Percentiles rank a stretch among this genome's conserved stretches.
phyloP scores from a whole-genome alignment of 352 stramenopile genomes.

The Phytopythium ostracodes region DNA sequence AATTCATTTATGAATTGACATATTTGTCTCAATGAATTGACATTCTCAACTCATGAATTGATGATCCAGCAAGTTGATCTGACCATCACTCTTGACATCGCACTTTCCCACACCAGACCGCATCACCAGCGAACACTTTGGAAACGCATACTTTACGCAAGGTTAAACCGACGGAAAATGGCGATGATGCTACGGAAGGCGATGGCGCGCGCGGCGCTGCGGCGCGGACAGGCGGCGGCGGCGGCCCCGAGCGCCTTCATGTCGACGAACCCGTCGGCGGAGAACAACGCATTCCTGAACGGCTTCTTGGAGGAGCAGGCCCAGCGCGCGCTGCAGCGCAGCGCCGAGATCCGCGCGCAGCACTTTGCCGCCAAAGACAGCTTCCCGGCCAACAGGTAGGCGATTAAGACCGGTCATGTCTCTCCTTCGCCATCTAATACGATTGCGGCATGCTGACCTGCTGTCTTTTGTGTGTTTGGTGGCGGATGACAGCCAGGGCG shows the following conservation, averaged over 20 bases:
- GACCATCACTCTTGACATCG: too few species aligned
- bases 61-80: neutral
- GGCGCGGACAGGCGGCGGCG: neutral
- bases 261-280: slow-evolving; percentile 31
- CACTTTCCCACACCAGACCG: too few species aligned
- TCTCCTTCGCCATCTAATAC: too few species aligned
- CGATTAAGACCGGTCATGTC: too few species aligned
- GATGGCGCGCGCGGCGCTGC: neutral
- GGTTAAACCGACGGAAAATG: neutral
- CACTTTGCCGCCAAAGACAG: slow-evolving; percentile 36
- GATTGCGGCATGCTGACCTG: neutral
- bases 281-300: slow-evolving; percentile 50
- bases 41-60: neutral
- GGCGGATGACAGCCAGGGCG: slow-evolving; percentile 36
- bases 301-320: slow-evolving; percentile 52
- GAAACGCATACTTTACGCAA: neutral
- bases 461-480: neutral
- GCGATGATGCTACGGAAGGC: neutral
- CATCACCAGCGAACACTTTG: neutral
- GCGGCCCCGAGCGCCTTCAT: slow-evolving; percentile 17
- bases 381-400: slow-evolving; percentile 30
- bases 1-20: neutral
- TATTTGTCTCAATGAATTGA: too few species aligned
- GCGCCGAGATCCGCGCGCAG: slow-evolving; percentile 53
- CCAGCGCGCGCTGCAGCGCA: slow-evolving; percentile 38